A percentile compares a stretch with the other conserved stretches of the same genome.
phyloP scores from a whole-genome alignment of 768 basidiomycete genomes.

The Podaxis sp. region DNA sequence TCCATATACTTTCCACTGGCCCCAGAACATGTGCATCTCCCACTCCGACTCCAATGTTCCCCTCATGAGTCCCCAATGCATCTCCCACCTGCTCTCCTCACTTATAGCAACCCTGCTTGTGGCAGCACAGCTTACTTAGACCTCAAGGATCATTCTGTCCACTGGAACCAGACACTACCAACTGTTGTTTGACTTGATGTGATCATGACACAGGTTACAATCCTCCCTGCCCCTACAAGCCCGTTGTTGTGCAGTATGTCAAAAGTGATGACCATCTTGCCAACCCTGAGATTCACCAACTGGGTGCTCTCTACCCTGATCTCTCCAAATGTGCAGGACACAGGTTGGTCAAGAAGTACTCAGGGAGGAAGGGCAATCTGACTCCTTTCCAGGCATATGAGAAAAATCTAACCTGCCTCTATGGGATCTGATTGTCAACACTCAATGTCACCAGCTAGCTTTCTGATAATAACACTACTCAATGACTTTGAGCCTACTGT shows the following conservation, averaged over 20 bases:
- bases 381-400: neutral
- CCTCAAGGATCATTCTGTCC: slow-evolving; percentile 62
- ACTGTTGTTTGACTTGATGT: slow-evolving; percentile 59
- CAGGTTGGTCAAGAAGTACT: slow-evolving; percentile 62
- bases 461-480: neutral
- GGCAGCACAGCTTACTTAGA: slow-evolving; percentile 60
- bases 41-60: neutral
- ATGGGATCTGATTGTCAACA: neutral
- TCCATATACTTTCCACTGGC: slow-evolving; percentile 15
- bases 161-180: slow-evolving; percentile 58
- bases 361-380: slow-evolving; percentile 58
- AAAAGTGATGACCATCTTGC: slow-evolving; percentile 45
- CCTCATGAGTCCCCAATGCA: neutral
- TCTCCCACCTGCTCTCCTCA: neutral
- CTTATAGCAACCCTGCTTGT: slow-evolving; percentile 37
- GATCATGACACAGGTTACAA: slow-evolving; percentile 51
- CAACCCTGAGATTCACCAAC: slow-evolving; percentile 53
- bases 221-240: slow-evolving; percentile 55
- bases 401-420: too few species aligned
- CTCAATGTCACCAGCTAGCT: neutral
- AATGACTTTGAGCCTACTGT: slow-evolving; percentile 5
- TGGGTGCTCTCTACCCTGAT: slow-evolving; percentile 68
- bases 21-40: slow-evolving; percentile 3
- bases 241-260: slow-evolving; percentile 61
- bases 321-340: slow-evolving; percentile 79